A percentile compares a stretch with the other conserved stretches of the same genome.
These are phyloP conservation scores for Rostrohypoxylon terebratum DNA, from an alignment of 495 filamentous ascomycete genomes.

Conservation along the genomic window DNA sequence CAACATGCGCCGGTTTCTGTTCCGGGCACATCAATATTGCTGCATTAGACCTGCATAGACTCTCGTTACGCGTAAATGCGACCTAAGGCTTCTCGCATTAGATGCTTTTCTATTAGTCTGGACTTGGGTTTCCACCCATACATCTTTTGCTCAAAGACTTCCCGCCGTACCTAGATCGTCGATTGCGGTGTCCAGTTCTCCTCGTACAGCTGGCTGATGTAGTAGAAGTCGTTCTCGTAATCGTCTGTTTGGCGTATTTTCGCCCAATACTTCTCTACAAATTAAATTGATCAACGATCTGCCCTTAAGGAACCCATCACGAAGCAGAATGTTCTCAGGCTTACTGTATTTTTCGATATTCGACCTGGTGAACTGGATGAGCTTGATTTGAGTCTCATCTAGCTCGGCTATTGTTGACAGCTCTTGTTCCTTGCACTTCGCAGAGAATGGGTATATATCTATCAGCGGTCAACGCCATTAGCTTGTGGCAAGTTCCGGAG, in stretches of 20 bases:
- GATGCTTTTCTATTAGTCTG: slow-evolving; percentile 15
- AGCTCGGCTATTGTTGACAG: slow-evolving; percentile 58
- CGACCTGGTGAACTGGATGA: slow-evolving; percentile 55
- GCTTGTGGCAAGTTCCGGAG: slow-evolving; percentile 21
- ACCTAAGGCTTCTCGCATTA: neutral
- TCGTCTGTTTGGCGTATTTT: slow-evolving; percentile 50
- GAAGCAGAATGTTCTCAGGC: slow-evolving; percentile 21
- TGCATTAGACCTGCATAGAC: slow-evolving; percentile 2
- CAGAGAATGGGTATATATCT: slow-evolving; percentile 61
- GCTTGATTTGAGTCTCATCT: slow-evolving; percentile 54
- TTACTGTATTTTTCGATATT: slow-evolving; percentile 58
- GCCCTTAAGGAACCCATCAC: neutral
- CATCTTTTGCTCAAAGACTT: slow-evolving; percentile 8
- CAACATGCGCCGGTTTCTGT: slow-evolving; percentile 13
- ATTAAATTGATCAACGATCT: slow-evolving; percentile 33
- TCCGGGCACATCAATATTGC: slow-evolving; percentile 15
- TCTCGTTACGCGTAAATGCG: slow-evolving; percentile 16
- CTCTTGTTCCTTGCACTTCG: slow-evolving; percentile 62
- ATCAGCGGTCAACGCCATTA: slow-evolving; percentile 28
- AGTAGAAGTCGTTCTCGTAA: slow-evolving; percentile 64
- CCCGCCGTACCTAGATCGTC: slow-evolving; percentile 47
- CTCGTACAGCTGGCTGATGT: slow-evolving; percentile 65
- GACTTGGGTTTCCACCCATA: slow-evolving; percentile 7
- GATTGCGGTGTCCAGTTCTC: slow-evolving; percentile 61
- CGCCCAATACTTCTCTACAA: slow-evolving; percentile 56